Percentiles rank a stretch among this genome's conserved stretches.
Evolutionary conservation across 257 asterid species (phyloP).

Genomic region (Solanum chiquidenum): DNA sequence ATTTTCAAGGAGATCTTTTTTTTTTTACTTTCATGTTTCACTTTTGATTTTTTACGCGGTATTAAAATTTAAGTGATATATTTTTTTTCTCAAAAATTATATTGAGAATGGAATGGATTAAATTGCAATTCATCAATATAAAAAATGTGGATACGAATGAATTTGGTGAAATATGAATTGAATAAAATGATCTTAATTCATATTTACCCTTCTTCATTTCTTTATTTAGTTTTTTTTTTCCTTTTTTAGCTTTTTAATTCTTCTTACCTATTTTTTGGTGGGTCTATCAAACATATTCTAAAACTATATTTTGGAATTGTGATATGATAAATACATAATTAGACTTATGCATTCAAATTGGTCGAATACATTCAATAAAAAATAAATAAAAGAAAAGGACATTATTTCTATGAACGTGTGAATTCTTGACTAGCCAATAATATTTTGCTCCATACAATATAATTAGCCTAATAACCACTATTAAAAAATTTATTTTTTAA

Average conservation of each 20-base stretch:
- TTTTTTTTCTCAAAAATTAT: neutral
- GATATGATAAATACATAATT: neutral
- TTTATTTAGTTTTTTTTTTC: neutral
- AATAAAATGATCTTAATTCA: neutral
- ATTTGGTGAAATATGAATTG: neutral
- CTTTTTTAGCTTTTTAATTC: neutral
- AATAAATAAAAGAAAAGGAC: neutral
- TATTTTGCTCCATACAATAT: neutral
- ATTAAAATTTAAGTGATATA: neutral
- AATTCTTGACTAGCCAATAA: neutral
- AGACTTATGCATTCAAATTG: neutral
- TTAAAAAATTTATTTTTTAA: neutral
- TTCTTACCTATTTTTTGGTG: neutral
- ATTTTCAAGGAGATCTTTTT: neutral
- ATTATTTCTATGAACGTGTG: neutral
- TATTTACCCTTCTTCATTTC: neutral
- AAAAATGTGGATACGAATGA: neutral
- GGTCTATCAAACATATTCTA: neutral
- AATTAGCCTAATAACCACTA: neutral
- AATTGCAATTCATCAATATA: neutral
- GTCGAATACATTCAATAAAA: neutral
- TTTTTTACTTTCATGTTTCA: neutral
- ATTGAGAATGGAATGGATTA: neutral
- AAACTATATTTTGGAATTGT: neutral
- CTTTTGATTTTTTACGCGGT: neutral